These are phyloP conservation scores for Pythium insidiosum DNA, from an alignment of 352 stramenopile genomes.

Conservation along the genomic window DNA sequence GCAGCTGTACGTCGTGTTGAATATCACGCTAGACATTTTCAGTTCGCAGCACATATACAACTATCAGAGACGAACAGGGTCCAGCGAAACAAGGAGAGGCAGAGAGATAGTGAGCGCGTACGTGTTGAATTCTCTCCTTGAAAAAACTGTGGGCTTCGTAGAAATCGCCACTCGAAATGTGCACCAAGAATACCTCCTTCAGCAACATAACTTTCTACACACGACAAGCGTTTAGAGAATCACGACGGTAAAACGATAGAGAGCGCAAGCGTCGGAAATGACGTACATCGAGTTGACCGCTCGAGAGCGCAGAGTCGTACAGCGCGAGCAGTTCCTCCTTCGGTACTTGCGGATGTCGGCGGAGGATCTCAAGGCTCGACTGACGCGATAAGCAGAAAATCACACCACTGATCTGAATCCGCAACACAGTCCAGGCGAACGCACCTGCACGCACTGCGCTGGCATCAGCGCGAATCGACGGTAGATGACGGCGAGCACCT, in stretches of 20 bases:
- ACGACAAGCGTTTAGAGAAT: no score
- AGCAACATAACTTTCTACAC: constrained; percentile 50
- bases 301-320: constrained; percentile 36
- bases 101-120: no score
- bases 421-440: not conserved
- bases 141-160: constrained; percentile 76
- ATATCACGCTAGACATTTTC: constrained; percentile 33
- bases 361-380: constrained; percentile 72
- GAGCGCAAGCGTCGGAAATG: no score
- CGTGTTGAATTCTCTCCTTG: constrained; percentile 63
- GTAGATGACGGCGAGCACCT: constrained; percentile 62
- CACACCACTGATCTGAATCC: not conserved
- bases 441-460: constrained; percentile 56
- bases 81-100: no score
- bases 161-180: constrained; percentile 63
- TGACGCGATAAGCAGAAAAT: constrained; percentile 9
- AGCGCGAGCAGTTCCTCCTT: constrained; percentile 46
- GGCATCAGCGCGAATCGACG: constrained; percentile 51
- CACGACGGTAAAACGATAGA: no score
- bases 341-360: constrained; percentile 34
- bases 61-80: no score
- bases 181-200: constrained; percentile 68
- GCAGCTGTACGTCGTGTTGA: constrained; percentile 45
- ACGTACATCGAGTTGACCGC: constrained; percentile 41
- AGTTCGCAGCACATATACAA: no score